Evolutionary conservation across 2,329 filamentous ascomycete genomes (phyloP).

Genomic region (Xylaria sp.): DNA sequence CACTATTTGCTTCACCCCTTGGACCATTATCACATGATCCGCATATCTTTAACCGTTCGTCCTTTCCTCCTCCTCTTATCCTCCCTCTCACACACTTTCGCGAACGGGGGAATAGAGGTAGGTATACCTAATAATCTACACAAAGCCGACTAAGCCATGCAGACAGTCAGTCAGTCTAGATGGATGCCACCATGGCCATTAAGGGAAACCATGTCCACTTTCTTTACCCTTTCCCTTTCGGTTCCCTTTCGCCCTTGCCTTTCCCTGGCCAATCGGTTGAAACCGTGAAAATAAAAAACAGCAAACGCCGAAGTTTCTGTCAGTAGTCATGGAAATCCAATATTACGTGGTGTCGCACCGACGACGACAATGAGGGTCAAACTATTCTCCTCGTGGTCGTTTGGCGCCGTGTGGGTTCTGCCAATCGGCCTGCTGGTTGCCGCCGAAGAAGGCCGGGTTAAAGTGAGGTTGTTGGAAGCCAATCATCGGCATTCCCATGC

Average conservation of each 20-base stretch:
- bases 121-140: constrained; percentile 25
- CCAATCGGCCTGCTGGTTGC: constrained; percentile 49
- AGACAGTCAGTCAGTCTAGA: background rate
- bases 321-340: constrained; percentile 7
- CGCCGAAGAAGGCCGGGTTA: constrained; percentile 49
- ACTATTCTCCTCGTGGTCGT: constrained; percentile 47
- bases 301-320: constrained; percentile 11
- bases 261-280: constrained; percentile 13
- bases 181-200: constrained; percentile 10
- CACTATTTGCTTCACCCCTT: background rate
- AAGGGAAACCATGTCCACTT: constrained; percentile 5
- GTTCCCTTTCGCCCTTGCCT: constrained; percentile 9
- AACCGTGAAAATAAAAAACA: background rate
- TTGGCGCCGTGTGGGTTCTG: constrained; percentile 51
- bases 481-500: constrained; percentile 49
- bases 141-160: constrained; percentile 9
- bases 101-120: background rate
- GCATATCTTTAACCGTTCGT: background rate
- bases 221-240: constrained; percentile 9
- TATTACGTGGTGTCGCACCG: background rate
- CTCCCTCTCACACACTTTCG: background rate
- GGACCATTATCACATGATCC: background rate
- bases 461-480: constrained; percentile 49
- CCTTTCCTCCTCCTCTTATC: background rate
- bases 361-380: background rate